These are phyloP conservation scores for Fusarium sp. DNA, from an alignment of 2,329 filamentous ascomycete genomes.

Conservation along the genomic window DNA sequence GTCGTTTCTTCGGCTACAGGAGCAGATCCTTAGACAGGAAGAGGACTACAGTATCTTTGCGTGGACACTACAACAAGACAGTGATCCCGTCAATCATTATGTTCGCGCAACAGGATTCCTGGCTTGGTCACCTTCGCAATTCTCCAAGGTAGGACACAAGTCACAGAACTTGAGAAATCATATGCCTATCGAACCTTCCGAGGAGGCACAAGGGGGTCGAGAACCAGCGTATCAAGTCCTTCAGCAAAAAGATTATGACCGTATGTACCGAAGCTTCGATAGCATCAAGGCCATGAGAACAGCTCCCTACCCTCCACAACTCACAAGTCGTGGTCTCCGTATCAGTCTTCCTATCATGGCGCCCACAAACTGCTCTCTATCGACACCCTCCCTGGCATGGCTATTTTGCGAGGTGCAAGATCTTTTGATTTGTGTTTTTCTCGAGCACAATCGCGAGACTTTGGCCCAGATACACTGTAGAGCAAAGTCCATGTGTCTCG, in stretches of 20 bases:
- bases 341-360: slow-evolving; percentile 14
- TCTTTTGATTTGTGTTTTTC: slow-evolving; percentile 9
- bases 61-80: slow-evolving; percentile 7
- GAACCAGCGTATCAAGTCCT: neutral
- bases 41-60: slow-evolving; percentile 25
- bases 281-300: slow-evolving; percentile 5
- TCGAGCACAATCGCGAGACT: slow-evolving; percentile 3
- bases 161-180: neutral
- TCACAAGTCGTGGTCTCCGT: slow-evolving; percentile 10
- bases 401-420: slow-evolving; percentile 11
- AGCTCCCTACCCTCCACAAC: neutral
- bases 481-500: neutral
- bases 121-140: slow-evolving; percentile 14
- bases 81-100: neutral
- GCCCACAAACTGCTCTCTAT: neutral
- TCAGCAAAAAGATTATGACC: slow-evolving; percentile 5
- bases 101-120: slow-evolving; percentile 8
- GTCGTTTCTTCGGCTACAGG: slow-evolving; percentile 13
- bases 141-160: neutral
- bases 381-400: neutral
- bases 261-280: slow-evolving; percentile 6
- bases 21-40: slow-evolving; percentile 23
- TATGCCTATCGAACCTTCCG: neutral
- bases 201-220: neutral
- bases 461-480: neutral